These are phyloP conservation scores for Xylariomycetidae sp. DNA, from an alignment of 2,329 filamentous ascomycete species.

Conservation along the genomic window DNA sequence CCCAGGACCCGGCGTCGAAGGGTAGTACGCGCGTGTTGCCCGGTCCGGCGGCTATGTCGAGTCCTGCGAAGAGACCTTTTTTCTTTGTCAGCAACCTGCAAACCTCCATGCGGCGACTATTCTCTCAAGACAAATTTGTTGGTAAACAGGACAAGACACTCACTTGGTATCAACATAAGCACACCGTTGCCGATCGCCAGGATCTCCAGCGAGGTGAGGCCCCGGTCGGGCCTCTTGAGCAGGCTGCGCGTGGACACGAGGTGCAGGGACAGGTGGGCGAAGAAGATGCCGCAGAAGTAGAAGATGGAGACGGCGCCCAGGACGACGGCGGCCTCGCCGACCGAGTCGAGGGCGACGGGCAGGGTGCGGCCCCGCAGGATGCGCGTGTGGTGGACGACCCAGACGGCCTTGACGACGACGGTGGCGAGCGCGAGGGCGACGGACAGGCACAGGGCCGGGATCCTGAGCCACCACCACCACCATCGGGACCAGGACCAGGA, in stretches of 20 bases:
- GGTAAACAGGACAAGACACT: constrained; percentile 10
- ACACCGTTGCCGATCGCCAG: constrained; percentile 52
- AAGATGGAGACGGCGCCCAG: constrained; percentile 38
- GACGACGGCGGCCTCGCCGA: constrained; percentile 34
- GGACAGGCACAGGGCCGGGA: constrained; percentile 7
- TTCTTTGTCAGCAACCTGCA: too few relatives aligned
- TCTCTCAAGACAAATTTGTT: neutral
- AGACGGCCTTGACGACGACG: constrained; percentile 15
- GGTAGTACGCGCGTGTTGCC: constrained; percentile 36
- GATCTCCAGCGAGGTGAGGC: constrained; percentile 48
- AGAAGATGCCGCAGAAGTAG: constrained; percentile 55
- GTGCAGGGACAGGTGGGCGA: constrained; percentile 44
- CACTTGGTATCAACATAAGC: constrained; percentile 53
- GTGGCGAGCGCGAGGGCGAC: constrained; percentile 13
- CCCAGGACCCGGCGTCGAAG: constrained; percentile 48
- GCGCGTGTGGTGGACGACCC: constrained; percentile 15
- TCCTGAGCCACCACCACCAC: too few relatives aligned
- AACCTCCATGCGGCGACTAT: constrained; percentile 3
- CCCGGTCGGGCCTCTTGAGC: constrained; percentile 27
- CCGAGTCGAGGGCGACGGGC: constrained; percentile 27
- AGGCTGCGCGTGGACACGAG: constrained; percentile 43
- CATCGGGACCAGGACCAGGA: too few relatives aligned
- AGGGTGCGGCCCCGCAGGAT: constrained; percentile 11
- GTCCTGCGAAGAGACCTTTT: constrained; percentile 48
- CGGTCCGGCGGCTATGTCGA: constrained; percentile 43